phyloP scores from a whole-genome alignment of 176 grass and related monocot species.

The Pharus latifolius region DNA sequence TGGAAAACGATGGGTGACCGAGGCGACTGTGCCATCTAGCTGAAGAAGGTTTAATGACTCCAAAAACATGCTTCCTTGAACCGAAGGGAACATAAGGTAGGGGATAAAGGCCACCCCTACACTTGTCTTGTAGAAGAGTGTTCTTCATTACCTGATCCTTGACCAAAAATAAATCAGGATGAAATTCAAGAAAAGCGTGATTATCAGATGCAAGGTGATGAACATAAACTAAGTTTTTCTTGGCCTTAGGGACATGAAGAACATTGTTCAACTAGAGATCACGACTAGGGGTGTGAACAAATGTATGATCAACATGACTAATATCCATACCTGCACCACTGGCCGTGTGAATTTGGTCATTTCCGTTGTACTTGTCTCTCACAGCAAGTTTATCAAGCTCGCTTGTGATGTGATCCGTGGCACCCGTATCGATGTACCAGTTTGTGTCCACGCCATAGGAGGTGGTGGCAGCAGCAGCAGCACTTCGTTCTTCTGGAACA shows the following conservation, averaged over 20 bases:
- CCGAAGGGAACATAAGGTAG: not conserved
- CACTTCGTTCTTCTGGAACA: not conserved
- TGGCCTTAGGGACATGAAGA: not conserved
- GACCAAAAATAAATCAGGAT: not conserved
- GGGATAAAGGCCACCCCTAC: not conserved
- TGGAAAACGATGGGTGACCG: not conserved
- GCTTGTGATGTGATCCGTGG: not conserved
- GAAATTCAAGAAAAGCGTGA: not conserved
- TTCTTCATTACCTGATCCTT: too few relatives aligned
- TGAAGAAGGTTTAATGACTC: not conserved
- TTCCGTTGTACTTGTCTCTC: not conserved
- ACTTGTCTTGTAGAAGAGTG: not conserved
- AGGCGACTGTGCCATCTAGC: not conserved
- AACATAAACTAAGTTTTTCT: not conserved
- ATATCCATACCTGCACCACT: not conserved
- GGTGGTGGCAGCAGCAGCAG: not conserved
- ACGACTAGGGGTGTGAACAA: not conserved
- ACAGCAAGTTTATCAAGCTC: not conserved
- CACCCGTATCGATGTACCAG: not conserved
- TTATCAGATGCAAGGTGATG: not conserved
- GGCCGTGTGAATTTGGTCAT: not conserved
- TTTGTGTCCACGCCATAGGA: not conserved
- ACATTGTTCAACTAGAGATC: not conserved
- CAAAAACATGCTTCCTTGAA: not conserved
- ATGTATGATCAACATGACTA: not conserved